A percentile compares a stretch with the other conserved stretches of the same genome.
These are phyloP conservation scores for Neofusicoccum sp. DNA, from an alignment of 2,329 filamentous ascomycete species.

Conservation along the genomic window DNA sequence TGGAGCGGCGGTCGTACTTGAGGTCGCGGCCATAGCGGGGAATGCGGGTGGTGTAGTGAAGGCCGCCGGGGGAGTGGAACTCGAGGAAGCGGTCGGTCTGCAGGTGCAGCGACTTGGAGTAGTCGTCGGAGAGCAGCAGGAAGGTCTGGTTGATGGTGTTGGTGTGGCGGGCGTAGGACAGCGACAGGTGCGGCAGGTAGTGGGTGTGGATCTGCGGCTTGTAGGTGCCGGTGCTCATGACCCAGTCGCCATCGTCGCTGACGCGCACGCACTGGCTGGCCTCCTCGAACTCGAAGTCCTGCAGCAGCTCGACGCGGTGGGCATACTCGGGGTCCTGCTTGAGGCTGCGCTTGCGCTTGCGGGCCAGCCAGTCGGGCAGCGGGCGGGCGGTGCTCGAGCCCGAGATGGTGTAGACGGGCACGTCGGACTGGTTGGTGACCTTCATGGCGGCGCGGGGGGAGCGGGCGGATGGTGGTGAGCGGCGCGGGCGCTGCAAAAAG, in stretches of 20 bases:
- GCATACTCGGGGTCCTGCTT: conserved; percentile 93
- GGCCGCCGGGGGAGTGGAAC: conserved; percentile 86
- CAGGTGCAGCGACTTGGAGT: conserved; percentile 80
- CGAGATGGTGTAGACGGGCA: conserved; percentile 93
- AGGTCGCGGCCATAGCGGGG: conserved; percentile 92
- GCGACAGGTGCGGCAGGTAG: conserved; percentile 85
- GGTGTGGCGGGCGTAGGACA: conserved; percentile 94
- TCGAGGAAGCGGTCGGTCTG: conserved; percentile 90
- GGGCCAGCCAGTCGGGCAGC: conserved; percentile 92
- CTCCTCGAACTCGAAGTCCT: conserved; percentile 98
- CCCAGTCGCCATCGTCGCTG: conserved; percentile 95
- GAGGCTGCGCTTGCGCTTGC: conserved; percentile 84
- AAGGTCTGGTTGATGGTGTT: conserved; percentile 91
- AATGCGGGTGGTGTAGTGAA: conserved; percentile 86
- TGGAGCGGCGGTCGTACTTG: conserved; percentile 76
- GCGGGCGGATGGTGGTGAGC: conserved; percentile 21
- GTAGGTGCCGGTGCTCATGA: conserved; percentile 86
- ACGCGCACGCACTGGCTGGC: conserved; percentile 87
- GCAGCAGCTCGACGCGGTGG: conserved; percentile 89
- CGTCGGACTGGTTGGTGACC: conserved; percentile 77
- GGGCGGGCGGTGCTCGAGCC: conserved; percentile 85
- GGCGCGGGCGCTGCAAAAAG: conserved; percentile 12
- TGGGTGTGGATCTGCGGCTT: conserved; percentile 93
- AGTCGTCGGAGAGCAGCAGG: conserved; percentile 83
- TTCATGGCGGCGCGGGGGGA: conserved; percentile 61